A percentile compares a stretch with the other conserved stretches of the same genome.
These are phyloP conservation scores for Saccharomyces pastorianus DNA, from an alignment of 1,139 yeast genomes.

Conservation along the genomic window DNA sequence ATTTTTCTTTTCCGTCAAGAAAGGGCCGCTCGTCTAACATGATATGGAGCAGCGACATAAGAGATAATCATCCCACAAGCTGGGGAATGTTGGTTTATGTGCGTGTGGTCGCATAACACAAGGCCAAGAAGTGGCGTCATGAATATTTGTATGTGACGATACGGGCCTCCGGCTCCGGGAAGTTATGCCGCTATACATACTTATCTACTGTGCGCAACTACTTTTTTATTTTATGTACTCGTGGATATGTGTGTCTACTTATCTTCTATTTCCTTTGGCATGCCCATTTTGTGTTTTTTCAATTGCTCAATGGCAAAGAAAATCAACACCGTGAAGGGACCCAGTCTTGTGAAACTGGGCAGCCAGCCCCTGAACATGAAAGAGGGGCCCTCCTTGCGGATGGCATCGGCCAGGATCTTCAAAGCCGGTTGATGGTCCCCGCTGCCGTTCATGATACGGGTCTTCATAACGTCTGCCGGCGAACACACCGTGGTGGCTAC, in stretches of 20 bases:
- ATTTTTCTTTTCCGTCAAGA: background rate
- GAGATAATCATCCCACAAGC: too few species aligned
- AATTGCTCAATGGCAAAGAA: constrained; percentile 75
- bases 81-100: background rate
- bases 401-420: constrained; percentile 45
- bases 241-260: background rate
- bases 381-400: constrained; percentile 60
- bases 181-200: too few species aligned
- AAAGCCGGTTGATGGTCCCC: constrained; percentile 43
- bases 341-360: constrained; percentile 77
- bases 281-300: constrained; percentile 49
- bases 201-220: too few species aligned
- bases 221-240: too few species aligned
- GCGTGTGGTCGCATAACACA: too few species aligned
- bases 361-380: constrained; percentile 89
- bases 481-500: constrained; percentile 88
- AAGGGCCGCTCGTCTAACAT: background rate
- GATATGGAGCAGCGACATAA: background rate
- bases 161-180: background rate
- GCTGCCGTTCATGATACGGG: constrained; percentile 73
- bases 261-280: constrained; percentile 27
- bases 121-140: too few species aligned
- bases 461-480: constrained; percentile 86
- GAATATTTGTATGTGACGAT: too few species aligned
- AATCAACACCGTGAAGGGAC: constrained; percentile 84